A percentile compares a stretch with the other conserved stretches of the same genome.
phyloP scores from a whole-genome alignment of 306 rosid genomes.

The Phaseolus lunatus region DNA sequence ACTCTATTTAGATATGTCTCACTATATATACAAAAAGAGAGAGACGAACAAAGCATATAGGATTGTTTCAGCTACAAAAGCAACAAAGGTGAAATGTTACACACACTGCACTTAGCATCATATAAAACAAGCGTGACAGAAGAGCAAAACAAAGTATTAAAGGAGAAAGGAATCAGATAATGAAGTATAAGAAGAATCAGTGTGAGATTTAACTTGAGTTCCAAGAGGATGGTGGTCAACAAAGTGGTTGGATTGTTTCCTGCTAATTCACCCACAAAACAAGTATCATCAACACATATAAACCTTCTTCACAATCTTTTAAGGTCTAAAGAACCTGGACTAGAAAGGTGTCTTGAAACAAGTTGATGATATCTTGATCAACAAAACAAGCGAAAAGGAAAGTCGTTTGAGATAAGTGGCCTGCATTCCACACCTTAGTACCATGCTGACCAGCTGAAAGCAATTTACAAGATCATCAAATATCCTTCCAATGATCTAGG shows the following conservation, averaged over 20 bases:
- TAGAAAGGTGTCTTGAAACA: not conserved
- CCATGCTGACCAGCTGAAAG: not conserved
- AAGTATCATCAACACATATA: not conserved
- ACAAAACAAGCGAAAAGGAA: not conserved
- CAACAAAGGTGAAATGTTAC: not conserved
- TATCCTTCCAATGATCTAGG: not conserved
- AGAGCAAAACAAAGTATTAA: not conserved
- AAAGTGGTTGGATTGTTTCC: not conserved
- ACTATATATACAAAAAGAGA: too few relatives aligned
- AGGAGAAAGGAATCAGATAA: constrained; percentile 3
- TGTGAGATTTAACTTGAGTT: not conserved
- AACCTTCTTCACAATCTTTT: not conserved
- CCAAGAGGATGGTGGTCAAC: not conserved
- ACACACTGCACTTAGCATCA: not conserved
- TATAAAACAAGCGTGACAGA: not conserved
- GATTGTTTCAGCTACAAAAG: not conserved
- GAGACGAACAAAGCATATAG: not conserved
- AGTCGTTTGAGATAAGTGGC: not conserved
- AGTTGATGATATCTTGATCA: not conserved
- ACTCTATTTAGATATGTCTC: not conserved
- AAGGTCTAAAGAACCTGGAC: not conserved
- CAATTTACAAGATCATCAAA: not conserved
- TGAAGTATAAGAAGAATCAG: constrained; percentile 1
- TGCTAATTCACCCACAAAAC: not conserved
- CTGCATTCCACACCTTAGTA: constrained; percentile 3